These are phyloP conservation scores for Lasiosphaeriaceae sp. DNA, from an alignment of 495 filamentous ascomycete genomes.

Conservation along the genomic window DNA sequence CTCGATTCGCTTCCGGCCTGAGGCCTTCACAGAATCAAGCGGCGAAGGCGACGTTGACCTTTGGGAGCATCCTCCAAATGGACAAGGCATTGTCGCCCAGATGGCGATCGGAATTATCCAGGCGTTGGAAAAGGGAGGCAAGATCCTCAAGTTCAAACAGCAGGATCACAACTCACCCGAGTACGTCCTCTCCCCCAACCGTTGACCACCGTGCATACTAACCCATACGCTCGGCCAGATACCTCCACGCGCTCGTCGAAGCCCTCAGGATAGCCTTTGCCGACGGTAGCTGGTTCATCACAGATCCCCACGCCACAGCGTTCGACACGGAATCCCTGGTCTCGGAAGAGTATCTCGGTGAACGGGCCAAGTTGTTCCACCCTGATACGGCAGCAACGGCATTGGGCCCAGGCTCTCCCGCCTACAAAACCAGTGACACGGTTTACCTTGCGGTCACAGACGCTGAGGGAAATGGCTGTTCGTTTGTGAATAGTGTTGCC, in stretches of 20 bases:
- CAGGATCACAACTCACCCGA: conserved; percentile 18
- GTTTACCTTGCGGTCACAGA: conserved; percentile 81
- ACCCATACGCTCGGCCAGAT: conserved; percentile 21
- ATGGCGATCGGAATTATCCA: conserved; percentile 80
- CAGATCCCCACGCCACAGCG: conserved; percentile 47
- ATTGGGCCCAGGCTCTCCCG: conserved; percentile 45
- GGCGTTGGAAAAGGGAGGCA: conserved; percentile 61
- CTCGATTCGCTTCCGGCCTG: conserved; percentile 27
- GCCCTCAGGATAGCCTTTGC: conserved; percentile 77
- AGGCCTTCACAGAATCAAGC: neutral
- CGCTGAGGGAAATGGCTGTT: conserved; percentile 69
- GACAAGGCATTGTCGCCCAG: conserved; percentile 79
- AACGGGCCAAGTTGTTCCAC: conserved; percentile 12
- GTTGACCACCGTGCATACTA: neutral
- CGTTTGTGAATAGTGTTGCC: conserved; percentile 82
- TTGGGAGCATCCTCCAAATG: conserved; percentile 87
- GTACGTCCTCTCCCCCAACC: neutral
- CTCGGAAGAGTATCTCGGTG: conserved; percentile 10
- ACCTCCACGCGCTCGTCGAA: conserved; percentile 81
- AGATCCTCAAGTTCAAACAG: conserved; percentile 43
- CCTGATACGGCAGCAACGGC: conserved; percentile 2
- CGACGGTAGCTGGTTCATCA: conserved; percentile 73
- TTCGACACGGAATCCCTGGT: neutral
- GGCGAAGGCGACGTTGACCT: conserved; percentile 28
- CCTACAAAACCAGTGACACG: conserved; percentile 52